phyloP scores from a whole-genome alignment of 805 yeast species.

The Saccharomycopsis malanga region DNA sequence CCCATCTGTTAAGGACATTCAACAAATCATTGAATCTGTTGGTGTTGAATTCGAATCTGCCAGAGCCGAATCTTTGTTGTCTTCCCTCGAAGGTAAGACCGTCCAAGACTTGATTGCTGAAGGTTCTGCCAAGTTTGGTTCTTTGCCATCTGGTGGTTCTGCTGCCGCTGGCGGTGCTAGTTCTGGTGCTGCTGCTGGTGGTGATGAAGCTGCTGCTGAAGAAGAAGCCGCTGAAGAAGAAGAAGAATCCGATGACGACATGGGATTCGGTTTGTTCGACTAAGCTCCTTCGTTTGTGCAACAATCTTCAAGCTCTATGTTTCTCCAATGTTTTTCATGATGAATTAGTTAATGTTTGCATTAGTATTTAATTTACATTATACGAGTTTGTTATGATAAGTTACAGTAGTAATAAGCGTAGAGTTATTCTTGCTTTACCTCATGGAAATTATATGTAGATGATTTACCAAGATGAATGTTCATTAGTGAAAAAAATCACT shows the following conservation, averaged over 20 bases:
- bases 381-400: neutral
- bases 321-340: neutral
- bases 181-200: conserved; percentile 64
- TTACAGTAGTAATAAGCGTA: neutral
- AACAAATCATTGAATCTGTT: conserved; percentile 83
- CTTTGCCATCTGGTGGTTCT: conserved; percentile 98
- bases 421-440: too few relatives aligned
- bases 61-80: conserved; percentile 70
- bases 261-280: conserved; percentile 98
- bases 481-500: too few relatives aligned
- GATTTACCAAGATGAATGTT: too few relatives aligned
- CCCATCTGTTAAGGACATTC: conserved; percentile 90
- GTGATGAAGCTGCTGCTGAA: conserved; percentile 63
- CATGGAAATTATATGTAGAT: too few relatives aligned
- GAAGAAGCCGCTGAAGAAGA: conserved; percentile 53
- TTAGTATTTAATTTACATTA: neutral
- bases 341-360: neutral
- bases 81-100: conserved; percentile 90
- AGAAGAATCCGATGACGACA: conserved; percentile 64
- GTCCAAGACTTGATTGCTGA: conserved; percentile 84
- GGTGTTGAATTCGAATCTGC: conserved; percentile 93
- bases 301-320: neutral
- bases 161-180: conserved; percentile 72
- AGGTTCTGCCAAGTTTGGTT: conserved; percentile 94
- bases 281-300: conserved; percentile 36